Conservation (phyloP, 75 land plant species). For the Sequoia sempervirens region DNA sequence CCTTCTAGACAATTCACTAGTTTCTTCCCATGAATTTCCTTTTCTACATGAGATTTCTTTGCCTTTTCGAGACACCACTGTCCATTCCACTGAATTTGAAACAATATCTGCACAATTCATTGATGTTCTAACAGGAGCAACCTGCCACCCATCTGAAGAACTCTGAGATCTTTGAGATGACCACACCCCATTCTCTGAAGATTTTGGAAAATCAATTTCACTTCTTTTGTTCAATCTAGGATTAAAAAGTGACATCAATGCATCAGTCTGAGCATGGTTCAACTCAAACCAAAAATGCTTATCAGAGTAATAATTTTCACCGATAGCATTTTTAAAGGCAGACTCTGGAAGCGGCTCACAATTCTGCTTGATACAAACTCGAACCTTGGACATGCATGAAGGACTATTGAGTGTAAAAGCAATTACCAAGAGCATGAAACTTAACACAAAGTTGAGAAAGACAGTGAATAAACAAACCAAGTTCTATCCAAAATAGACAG, state of each 20-base stretch:
- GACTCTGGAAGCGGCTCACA: constrained; percentile 41
- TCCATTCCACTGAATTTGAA: neutral
- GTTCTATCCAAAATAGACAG: neutral
- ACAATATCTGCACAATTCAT: neutral
- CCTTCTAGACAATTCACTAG: neutral
- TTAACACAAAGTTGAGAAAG: neutral
- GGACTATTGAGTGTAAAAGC: neutral
- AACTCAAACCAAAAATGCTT: constrained; percentile 70
- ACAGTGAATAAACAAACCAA: neutral
- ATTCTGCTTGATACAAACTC: constrained; percentile 17
- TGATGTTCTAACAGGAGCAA: neutral
- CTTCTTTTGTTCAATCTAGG: constrained; percentile 4
- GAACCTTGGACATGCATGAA: constrained; percentile 29
- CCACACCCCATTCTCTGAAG: neutral
- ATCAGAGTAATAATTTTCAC: constrained; percentile 44
- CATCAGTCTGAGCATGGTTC: constrained; percentile 36
- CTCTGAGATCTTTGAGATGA: neutral
- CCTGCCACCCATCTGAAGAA: neutral
- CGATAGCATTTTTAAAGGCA: constrained; percentile 48
- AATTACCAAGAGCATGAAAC: neutral
- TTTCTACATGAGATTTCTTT: neutral
- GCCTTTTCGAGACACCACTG: neutral
- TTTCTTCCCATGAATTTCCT: neutral
- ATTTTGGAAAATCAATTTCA: neutral
- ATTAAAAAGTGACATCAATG: constrained; percentile 24